These are phyloP conservation scores for Herpotrichia juniperi DNA, from an alignment of 2,329 filamentous ascomycete genomes.

Conservation along the genomic window DNA sequence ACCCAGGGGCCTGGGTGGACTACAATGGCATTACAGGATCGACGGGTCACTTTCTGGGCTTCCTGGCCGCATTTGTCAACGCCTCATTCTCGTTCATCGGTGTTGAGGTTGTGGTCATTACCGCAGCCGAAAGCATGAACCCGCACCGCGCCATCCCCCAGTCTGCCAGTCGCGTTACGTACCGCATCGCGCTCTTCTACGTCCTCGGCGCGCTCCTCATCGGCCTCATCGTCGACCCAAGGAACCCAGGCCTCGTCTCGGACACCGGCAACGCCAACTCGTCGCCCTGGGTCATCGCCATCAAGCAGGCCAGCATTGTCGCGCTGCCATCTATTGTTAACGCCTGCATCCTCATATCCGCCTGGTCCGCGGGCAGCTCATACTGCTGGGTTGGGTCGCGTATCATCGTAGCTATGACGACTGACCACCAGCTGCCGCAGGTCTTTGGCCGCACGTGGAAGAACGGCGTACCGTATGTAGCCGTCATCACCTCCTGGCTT, in stretches of 20 bases:
- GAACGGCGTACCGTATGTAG: conserved; percentile 74
- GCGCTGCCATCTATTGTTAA: conserved; percentile 66
- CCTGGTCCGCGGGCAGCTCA: conserved; percentile 62
- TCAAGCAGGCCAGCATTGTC: conserved; percentile 60
- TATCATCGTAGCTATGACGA: conserved; percentile 60
- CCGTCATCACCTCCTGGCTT: conserved; percentile 68
- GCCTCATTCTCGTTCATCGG: conserved; percentile 46
- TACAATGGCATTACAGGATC: conserved; percentile 62
- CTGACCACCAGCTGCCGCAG: conserved; percentile 60
- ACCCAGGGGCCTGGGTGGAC: conserved; percentile 70
- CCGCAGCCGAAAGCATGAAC: conserved; percentile 69
- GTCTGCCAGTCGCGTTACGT: conserved; percentile 52
- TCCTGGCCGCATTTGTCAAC: conserved; percentile 60
- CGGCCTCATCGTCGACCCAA: conserved; percentile 60
- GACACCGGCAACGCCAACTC: conserved; percentile 45
- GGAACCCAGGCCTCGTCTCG: conserved; percentile 52
- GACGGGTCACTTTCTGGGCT: conserved; percentile 64
- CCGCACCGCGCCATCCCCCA: conserved; percentile 68
- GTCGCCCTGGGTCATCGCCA: conserved; percentile 67
- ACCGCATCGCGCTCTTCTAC: conserved; percentile 52
- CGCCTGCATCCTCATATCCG: conserved; percentile 60
- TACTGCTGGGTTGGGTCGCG: conserved; percentile 62
- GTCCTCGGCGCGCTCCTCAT: conserved; percentile 58
- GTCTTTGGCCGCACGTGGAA: conserved; percentile 63
- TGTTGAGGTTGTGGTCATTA: conserved; percentile 65